Base-by-base conservation (phyloP, 140 eudicot species). In the Stevia rebaudiana region DNA sequence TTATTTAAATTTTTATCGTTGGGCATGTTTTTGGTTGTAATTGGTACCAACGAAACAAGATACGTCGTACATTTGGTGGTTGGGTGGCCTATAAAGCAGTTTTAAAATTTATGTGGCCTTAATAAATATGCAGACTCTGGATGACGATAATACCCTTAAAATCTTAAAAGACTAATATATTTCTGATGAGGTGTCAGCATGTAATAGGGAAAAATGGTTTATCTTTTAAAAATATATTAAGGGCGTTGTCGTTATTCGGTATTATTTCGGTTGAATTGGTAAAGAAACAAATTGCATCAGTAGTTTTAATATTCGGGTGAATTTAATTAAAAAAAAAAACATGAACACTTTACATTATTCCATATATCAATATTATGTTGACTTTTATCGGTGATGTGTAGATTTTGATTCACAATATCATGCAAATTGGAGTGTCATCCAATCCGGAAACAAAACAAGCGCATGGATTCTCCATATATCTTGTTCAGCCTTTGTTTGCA, bases 381-480 rank as follows among this genome's bases (percentile, higher is more conserved):
- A 76, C 69, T 52, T 59, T 8, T 68, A 41, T n/a, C 24, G 10
- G 21, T 56, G 44, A 2, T 54, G 42, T 63, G 68, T 94, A 92
- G 99, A 86, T 92, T 68, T 76, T 92, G 69, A 77, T 88, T 67
- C 99, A 92, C 61, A 92, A 92, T 42, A 64, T 92, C 48, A 85
- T 92, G 97, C 99, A 92, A 88, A 92, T 92, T 53, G 99, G 99
- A 63, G 77, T 77, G 56, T 85, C 97, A 8, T 43, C 72, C 33
- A 87, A 85, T 65, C 88, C 78, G 2, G 95, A 85, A 72, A 79
- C 91, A 77, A 78, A 88, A 56, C 99, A 88, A 74, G 97, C 98
- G 28, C 98, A 92, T 83, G 95, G 90, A 28, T 92, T 92, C 72
- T 92, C 98, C 64, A 81, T 92, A 68, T 92, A 92, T 79, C 99